Conservation (phyloP, 2,329 filamentous ascomycete species). For the Fusarium humuli region DNA sequence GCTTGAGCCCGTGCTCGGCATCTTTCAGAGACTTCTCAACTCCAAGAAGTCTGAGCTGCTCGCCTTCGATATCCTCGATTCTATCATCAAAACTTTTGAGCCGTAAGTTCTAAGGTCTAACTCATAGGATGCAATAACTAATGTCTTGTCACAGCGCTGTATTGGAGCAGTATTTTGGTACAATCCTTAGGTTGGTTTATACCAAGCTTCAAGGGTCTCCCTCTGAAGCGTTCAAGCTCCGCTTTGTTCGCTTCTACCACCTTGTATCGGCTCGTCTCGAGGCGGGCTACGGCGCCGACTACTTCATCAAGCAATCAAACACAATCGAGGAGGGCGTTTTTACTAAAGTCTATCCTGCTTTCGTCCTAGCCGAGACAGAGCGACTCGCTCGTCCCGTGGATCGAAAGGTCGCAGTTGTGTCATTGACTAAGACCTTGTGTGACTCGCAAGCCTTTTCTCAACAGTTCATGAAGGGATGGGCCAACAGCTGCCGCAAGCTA, state of each 20-base stretch:
- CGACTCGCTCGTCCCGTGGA: constrained; percentile 89
- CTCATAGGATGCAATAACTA: constrained; percentile 25
- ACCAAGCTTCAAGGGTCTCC: constrained; percentile 75
- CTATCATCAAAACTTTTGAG: constrained; percentile 78
- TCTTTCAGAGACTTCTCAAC: constrained; percentile 90
- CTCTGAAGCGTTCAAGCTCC: constrained; percentile 83
- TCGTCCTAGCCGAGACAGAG: constrained; percentile 90
- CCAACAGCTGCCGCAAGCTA: constrained; percentile 87
- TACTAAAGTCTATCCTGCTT: constrained; percentile 83
- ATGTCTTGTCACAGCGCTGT: constrained; percentile 59
- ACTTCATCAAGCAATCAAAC: constrained; percentile 88
- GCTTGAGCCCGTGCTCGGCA: constrained; percentile 87
- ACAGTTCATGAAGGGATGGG: constrained; percentile 90
- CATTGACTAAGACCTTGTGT: constrained; percentile 90
- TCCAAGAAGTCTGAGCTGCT: constrained; percentile 87
- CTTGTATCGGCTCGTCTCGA: constrained; percentile 83
- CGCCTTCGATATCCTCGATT: constrained; percentile 90
- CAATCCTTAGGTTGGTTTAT: constrained; percentile 85
- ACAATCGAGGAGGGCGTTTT: constrained; percentile 84
- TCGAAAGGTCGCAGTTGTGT: constrained; percentile 92
- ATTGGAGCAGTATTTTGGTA: constrained; percentile 80
- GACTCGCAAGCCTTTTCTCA: constrained; percentile 86
- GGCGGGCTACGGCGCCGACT: constrained; percentile 89
- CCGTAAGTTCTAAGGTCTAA: constrained; percentile 63
- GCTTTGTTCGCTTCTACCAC: constrained; percentile 95